Base-by-base conservation (phyloP, 495 filamentous ascomycete species). In the Hypoxylon subgilvum region DNA sequence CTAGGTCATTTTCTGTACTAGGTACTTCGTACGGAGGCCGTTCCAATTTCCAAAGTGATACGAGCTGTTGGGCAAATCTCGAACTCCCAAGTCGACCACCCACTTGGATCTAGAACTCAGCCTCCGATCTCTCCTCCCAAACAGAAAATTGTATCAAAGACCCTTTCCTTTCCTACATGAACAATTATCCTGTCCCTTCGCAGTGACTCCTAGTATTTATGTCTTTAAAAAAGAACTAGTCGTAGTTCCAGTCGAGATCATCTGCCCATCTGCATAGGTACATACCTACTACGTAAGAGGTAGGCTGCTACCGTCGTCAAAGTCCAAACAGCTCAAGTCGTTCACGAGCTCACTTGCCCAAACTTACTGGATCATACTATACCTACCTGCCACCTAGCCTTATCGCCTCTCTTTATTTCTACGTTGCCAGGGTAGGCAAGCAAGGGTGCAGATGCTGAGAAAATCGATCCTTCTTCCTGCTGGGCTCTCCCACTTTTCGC, bases 31-130 rank as follows among this genome's bases (percentile, higher is more conserved):
- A 8, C 0, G 34, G 42, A 46, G 9, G 34, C 21, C 25, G 18
- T 49, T 46, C 25, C 47, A 56, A 46, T 52, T 56, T 62, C 58
- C 52, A 62, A 46, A 21, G 40, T 45, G 38, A 40, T 40, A 51
- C 39, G 38, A 10, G 25, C n/a, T 21, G 27, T 52, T 62, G 52
- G 50, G 58, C 52, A 62, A 44, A 52, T 59, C 47, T 47, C 38
- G 36, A 27, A 19, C 8, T 28, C 28, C 17, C 38, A 8, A 43
- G n/a, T n/a, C n/a, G n/a, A n/a, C n/a, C n/a, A n/a, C n/a, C n/a
- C n/a, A n/a, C n/a, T n/a, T n/a, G n/a, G n/a, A n/a, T n/a, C n/a
- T n/a, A n/a, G n/a, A n/a, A n/a, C n/a, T n/a, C n/a, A n/a, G n/a
- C n/a, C n/a, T n/a, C n/a, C n/a, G n/a, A n/a, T n/a, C n/a, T n/a